A percentile compares a stretch with the other conserved stretches of the same genome.
These are phyloP conservation scores for Rhodotorula taiwanensis DNA, from an alignment of 768 basidiomycete species.

Conservation along the genomic window DNA sequence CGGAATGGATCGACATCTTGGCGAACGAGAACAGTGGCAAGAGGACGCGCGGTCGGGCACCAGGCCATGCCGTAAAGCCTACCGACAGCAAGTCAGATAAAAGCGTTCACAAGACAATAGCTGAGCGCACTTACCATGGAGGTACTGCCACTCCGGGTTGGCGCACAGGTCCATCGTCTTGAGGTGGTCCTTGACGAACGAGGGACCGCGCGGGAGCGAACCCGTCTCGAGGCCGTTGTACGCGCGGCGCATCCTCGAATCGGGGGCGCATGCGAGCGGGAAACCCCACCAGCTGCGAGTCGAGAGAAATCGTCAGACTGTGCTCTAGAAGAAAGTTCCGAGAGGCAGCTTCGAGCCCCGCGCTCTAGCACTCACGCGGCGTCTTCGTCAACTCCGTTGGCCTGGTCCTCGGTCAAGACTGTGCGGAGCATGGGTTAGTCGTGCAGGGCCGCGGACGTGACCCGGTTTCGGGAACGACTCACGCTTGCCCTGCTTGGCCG, in stretches of 20 bases:
- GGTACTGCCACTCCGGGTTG: constrained; percentile 45
- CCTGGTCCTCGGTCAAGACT: constrained; percentile 16
- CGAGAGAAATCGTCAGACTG: too few relatives aligned
- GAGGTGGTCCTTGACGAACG: constrained; percentile 42
- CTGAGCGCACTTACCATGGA: constrained; percentile 36
- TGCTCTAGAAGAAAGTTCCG: too few relatives aligned
- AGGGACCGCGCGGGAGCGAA: constrained; percentile 34
- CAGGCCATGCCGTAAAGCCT: constrained; percentile 44
- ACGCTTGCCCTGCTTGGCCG: constrained; percentile 26
- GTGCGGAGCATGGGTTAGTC: too few relatives aligned
- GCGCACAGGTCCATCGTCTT: constrained; percentile 44
- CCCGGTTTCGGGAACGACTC: constrained; percentile 5
- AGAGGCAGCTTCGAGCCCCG: background rate
- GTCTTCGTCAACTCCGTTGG: constrained; percentile 32
- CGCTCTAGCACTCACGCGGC: constrained; percentile 23
- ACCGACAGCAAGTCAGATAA: background rate
- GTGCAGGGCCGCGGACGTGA: too few relatives aligned
- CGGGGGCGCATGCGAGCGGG: constrained; percentile 36
- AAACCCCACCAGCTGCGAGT: constrained; percentile 33
- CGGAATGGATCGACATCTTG: constrained; percentile 71
- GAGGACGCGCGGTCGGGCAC: constrained; percentile 34
- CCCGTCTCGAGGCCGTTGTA: constrained; percentile 39
- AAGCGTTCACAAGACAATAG: background rate
- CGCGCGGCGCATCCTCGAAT: constrained; percentile 36
- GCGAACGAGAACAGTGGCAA: constrained; percentile 74